Conservation (phyloP, 2,329 filamentous ascomycete species). For the Trichophyton mentagrophytes region DNA sequence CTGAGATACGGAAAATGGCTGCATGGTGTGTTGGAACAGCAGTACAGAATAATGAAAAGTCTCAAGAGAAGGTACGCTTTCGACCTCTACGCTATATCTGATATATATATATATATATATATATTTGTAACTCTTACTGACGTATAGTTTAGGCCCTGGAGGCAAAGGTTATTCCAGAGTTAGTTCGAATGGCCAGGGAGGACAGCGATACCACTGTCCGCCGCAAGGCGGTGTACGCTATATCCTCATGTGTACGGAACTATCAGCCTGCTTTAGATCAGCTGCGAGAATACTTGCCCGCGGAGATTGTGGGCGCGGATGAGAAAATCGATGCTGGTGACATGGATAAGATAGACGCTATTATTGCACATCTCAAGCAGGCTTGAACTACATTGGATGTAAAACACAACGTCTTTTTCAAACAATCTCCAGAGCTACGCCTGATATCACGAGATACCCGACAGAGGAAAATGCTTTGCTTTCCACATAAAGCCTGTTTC, state of each 20-base stretch:
- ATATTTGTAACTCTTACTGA: no score
- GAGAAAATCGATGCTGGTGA: constrained; percentile 65
- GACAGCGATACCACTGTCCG: constrained; percentile 53
- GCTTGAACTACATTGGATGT: not conserved
- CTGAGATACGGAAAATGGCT: constrained; percentile 66
- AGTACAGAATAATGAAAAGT: constrained; percentile 86
- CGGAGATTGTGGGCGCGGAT: constrained; percentile 46
- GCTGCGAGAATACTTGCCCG: constrained; percentile 54
- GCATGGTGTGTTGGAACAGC: constrained; percentile 93
- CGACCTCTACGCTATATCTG: not conserved
- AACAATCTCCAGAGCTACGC: not conserved
- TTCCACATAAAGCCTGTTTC: no score
- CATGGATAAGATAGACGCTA: constrained; percentile 71
- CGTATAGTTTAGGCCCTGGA: constrained; percentile 35
- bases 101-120: no score
- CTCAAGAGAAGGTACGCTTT: constrained; percentile 55
- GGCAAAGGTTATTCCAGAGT: constrained; percentile 53
- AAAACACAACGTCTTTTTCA: no score
- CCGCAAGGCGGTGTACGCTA: constrained; percentile 77
- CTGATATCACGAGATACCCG: not conserved
- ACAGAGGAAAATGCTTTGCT: not conserved
- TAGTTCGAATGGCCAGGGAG: constrained; percentile 53
- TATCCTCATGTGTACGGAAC: constrained; percentile 77
- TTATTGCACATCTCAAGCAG: constrained; percentile 39
- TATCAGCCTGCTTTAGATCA: constrained; percentile 63